Conservation (phyloP, 495 filamentous ascomycete genomes). For the Aspergillus carlsbadensis region DNA sequence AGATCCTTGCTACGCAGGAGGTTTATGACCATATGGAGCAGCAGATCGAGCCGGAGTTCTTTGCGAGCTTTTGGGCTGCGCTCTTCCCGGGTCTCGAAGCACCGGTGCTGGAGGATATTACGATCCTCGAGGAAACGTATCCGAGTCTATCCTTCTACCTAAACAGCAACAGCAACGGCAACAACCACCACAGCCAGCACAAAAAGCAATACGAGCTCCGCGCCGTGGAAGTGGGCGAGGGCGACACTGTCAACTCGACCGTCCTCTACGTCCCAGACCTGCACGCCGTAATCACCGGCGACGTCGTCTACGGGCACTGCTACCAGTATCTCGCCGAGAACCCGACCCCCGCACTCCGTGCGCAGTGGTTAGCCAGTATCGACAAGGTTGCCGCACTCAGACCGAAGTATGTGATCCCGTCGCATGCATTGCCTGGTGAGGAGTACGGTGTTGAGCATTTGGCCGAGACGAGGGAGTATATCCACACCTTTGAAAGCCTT, state of each 20-base stretch:
- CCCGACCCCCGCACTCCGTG: constrained; percentile 21
- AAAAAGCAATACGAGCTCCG: constrained; percentile 5
- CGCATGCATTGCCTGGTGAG: constrained; percentile 27
- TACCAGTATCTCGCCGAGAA: constrained; percentile 35
- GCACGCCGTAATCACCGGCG: constrained; percentile 28
- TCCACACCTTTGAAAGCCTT: constrained; percentile 10
- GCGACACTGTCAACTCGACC: constrained; percentile 31
- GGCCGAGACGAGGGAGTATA: constrained; percentile 25
- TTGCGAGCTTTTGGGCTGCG: constrained; percentile 16
- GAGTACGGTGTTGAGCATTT: constrained; percentile 26
- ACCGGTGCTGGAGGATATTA: not conserved
- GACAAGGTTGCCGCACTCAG: constrained; percentile 29
- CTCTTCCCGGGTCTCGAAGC: constrained; percentile 23
- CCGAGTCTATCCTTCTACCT: not conserved
- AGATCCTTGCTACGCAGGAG: constrained; percentile 23
- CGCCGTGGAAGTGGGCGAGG: constrained; percentile 29
- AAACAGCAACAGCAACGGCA: not conserved
- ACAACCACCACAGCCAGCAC: no score
- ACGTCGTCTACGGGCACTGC: constrained; percentile 37
- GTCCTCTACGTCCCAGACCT: constrained; percentile 30
- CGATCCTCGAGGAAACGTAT: not conserved
- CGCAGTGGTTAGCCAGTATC: constrained; percentile 15
- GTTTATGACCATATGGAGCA: constrained; percentile 32
- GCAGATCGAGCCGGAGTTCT: constrained; percentile 10
- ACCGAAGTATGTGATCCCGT: constrained; percentile 30